phyloP scores from a whole-genome alignment of 2,329 filamentous ascomycete genomes.

The Xylariaceae sp. region DNA sequence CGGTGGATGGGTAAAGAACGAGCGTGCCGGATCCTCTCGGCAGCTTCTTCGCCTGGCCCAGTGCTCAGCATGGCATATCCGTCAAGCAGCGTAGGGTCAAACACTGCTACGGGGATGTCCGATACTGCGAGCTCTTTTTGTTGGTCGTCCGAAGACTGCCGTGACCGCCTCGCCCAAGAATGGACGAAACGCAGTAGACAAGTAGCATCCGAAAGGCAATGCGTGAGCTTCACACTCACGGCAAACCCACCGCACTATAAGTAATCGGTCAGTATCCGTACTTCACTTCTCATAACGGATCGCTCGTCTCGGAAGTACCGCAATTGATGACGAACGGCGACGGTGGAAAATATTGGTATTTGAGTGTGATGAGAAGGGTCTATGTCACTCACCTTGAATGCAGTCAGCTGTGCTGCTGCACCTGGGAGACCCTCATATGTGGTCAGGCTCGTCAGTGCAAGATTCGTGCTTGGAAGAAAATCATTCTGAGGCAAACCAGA shows the following conservation, averaged over 20 bases:
- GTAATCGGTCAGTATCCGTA: constrained; percentile 5
- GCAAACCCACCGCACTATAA: constrained; percentile 40
- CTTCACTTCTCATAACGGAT: too few species aligned
- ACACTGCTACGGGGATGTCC: constrained; percentile 21
- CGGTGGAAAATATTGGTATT: background rate
- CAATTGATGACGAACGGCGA: background rate
- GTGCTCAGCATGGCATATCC: constrained; percentile 26
- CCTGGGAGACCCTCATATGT: constrained; percentile 28
- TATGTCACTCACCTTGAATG: constrained; percentile 20
- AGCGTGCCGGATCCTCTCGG: constrained; percentile 27
- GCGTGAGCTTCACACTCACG: constrained; percentile 39
- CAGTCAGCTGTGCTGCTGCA: constrained; percentile 36
- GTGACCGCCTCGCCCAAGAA: constrained; percentile 35
- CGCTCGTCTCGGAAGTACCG: background rate
- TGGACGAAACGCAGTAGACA: constrained; percentile 40
- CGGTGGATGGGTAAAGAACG: constrained; percentile 41
- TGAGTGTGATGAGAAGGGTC: background rate
- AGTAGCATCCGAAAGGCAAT: constrained; percentile 43
- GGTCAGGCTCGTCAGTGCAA: constrained; percentile 32
- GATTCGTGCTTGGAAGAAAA: constrained; percentile 30
- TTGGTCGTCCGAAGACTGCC: constrained; percentile 10
- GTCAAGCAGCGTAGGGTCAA: constrained; percentile 40
- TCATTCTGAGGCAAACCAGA: constrained; percentile 32
- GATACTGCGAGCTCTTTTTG: background rate
- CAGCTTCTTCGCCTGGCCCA: constrained; percentile 20